A percentile compares a stretch with the other conserved stretches of the same genome.
Evolutionary conservation across 2,329 filamentous ascomycete genomes (phyloP).

Genomic region (Colletotrichum lini): DNA sequence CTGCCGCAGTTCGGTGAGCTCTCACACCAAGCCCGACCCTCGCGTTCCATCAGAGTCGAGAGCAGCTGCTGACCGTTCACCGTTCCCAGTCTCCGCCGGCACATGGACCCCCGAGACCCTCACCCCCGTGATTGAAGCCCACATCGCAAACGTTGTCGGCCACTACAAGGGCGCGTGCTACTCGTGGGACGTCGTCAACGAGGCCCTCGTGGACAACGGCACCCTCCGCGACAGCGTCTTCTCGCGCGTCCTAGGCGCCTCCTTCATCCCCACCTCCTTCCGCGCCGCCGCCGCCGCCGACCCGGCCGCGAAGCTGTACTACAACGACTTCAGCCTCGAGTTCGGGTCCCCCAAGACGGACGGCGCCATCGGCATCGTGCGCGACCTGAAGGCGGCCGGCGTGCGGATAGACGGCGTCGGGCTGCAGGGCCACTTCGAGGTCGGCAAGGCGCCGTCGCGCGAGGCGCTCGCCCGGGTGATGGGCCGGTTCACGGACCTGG

Average conservation of each 20-base stretch:
- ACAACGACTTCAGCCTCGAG: constrained; percentile 69
- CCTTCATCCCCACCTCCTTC: constrained; percentile 69
- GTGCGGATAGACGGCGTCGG: constrained; percentile 75
- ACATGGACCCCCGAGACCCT: constrained; percentile 68
- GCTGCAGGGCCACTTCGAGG: constrained; percentile 68
- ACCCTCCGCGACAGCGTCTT: constrained; percentile 63
- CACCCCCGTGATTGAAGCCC: constrained; percentile 61
- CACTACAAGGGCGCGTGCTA: constrained; percentile 63
- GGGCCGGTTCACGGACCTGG: constrained; percentile 64
- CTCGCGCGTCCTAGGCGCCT: constrained; percentile 64
- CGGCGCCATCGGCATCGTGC: constrained; percentile 71
- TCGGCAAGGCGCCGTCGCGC: constrained; percentile 60
- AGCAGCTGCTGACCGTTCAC: constrained; percentile 65
- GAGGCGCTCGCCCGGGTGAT: constrained; percentile 64
- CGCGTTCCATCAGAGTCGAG: constrained; percentile 63
- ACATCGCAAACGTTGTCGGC: constrained; percentile 61
- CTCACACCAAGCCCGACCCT: rapidly evolving
- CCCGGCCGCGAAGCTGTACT: constrained; percentile 68
- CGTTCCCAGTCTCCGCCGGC: constrained; percentile 65
- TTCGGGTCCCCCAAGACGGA: constrained; percentile 44
- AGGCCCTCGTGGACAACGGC: constrained; percentile 69
- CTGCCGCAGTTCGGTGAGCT: constrained; percentile 60
- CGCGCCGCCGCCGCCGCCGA: constrained; percentile 62
- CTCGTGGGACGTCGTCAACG: constrained; percentile 68
- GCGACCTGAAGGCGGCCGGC: constrained; percentile 73